A percentile compares a stretch with the other conserved stretches of the same genome.
phyloP scores from a whole-genome alignment of 2,329 filamentous ascomycete species.

The Claviceps citrina region DNA sequence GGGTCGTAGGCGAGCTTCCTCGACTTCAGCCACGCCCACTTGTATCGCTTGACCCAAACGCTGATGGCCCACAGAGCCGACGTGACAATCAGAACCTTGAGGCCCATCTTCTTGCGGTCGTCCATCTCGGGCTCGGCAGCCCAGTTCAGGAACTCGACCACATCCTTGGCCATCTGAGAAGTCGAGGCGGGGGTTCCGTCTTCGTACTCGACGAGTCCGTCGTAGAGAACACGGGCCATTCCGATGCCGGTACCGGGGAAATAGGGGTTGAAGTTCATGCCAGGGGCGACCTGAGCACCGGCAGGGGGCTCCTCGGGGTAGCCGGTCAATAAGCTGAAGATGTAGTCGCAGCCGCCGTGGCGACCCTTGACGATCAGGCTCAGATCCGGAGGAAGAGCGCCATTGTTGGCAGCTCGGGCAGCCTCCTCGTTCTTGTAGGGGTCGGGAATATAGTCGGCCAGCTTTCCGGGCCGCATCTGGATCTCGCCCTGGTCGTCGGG shows the following conservation, averaged over 20 bases:
- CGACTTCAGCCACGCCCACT: slow-evolving; percentile 93
- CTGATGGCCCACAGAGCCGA: slow-evolving; percentile 70
- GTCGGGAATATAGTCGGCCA: slow-evolving; percentile 86
- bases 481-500: slow-evolving; percentile 97
- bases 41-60: slow-evolving; percentile 99
- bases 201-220: slow-evolving; percentile 95
- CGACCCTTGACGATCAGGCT: slow-evolving; percentile 94
- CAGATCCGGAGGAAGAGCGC: slow-evolving; percentile 93
- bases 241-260: slow-evolving; percentile 98
- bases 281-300: slow-evolving; percentile 67
- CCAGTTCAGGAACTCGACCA: slow-evolving; percentile 98
- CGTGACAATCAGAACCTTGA: slow-evolving; percentile 80
- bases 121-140: slow-evolving; percentile 98
- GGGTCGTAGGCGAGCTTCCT: slow-evolving; percentile 84
- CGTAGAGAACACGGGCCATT: slow-evolving; percentile 97
- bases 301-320: slow-evolving; percentile 94
- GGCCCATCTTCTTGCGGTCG: slow-evolving; percentile 97
- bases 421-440: slow-evolving; percentile 99
- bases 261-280: slow-evolving; percentile 99
- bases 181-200: slow-evolving; percentile 86
- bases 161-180: slow-evolving; percentile 99
- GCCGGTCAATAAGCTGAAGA: slow-evolving; percentile 91
- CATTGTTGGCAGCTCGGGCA: slow-evolving; percentile 93
- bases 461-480: slow-evolving; percentile 95
- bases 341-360: slow-evolving; percentile 96